phyloP scores from a whole-genome alignment of 2,329 filamentous ascomycete genomes.

The Colletotrichum endophyticum region DNA sequence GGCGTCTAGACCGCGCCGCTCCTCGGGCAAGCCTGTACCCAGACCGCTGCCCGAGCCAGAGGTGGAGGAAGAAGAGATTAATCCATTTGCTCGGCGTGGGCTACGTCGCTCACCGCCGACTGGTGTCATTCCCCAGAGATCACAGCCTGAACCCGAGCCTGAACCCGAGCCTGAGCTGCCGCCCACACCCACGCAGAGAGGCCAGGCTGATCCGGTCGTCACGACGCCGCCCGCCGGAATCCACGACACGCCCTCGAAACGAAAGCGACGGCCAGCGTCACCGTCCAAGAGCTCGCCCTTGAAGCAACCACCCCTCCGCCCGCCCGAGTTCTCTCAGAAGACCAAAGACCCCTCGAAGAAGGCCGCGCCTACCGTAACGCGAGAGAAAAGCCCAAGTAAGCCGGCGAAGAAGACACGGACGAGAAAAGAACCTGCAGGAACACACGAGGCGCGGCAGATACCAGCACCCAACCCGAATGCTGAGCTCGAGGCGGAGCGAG shows the following conservation, averaged over 20 bases:
- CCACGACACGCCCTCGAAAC: conserved; percentile 61
- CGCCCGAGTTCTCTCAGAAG: conserved; percentile 20
- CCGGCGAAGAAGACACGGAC: background rate
- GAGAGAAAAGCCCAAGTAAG: background rate
- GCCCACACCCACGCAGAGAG: conserved; percentile 56
- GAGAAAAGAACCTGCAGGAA: conserved; percentile 9
- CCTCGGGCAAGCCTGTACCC: conserved; percentile 46
- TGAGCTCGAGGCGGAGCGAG: conserved; percentile 56
- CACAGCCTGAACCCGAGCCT: background rate
- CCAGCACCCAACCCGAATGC: conserved; percentile 44
- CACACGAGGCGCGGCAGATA: conserved; percentile 46
- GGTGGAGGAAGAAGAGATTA: conserved; percentile 40
- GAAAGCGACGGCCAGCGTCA: conserved; percentile 42
- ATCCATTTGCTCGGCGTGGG: conserved; percentile 43
- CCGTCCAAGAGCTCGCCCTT: conserved; percentile 53
- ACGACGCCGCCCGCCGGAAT: conserved; percentile 64
- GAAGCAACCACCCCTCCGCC: conserved; percentile 45
- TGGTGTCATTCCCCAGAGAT: background rate
- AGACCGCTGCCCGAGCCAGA: conserved; percentile 52
- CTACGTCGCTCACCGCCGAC: conserved; percentile 40
- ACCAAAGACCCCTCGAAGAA: conserved; percentile 14
- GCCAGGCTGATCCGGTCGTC: conserved; percentile 55
- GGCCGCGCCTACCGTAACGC: conserved; percentile 11
- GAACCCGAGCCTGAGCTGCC: conserved; percentile 66
- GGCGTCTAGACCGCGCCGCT: conserved; percentile 41